Evolutionary conservation across 768 basidiomycete genomes (phyloP), one percentile per base, ranked within the genome.

Genomic region (Glaciozyma antarctica): DNA sequence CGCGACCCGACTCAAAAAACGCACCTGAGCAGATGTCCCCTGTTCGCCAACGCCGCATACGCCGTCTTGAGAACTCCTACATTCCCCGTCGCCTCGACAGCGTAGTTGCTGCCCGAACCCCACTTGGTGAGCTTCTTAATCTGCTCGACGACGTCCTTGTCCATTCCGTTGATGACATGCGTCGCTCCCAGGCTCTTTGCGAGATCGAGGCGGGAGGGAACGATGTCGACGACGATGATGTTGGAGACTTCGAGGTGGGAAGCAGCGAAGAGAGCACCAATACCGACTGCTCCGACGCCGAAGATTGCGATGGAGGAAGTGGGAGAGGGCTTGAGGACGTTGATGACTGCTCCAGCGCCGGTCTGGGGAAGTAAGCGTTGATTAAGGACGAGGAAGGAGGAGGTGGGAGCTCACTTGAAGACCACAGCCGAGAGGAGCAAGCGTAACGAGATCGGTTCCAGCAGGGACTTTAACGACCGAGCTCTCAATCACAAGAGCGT

Each of bases 221-320:
- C 51, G 24, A 71, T 66, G 54, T 74, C 73, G 44, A 73, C 68
- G 34, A 63, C 73, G 66, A 74, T 68, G 49, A 73, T 70, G 13
- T 51, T 64, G 17, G 32, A 17, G 41, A 73, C 47, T 3, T 61
- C 41, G 44, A 67, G 62, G 30, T 63, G 34, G 2, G 61, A 44
- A 6, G 72, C 67, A 1, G 73, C 71, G 62, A 71, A 73, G 3
- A 74, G 57, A n/a, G 71, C 72, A 30, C 60, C 69, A n/a, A 73
- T 67, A 3, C 71, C 73, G 21, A 73, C 73, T 0, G 67, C 71
- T 2, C 72, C 73, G 21, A 73, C 54, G 15, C 73, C 73, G 34
- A 61, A 66, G 43, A 72, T 15, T 15, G 47, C 53, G 56, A 73
- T 53, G 19, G 61, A 60, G 2, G 47, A 41, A 3, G 45, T 12